phyloP scores from a whole-genome alignment of 495 filamentous ascomycete genomes.

The Rusavskia elegans region DNA sequence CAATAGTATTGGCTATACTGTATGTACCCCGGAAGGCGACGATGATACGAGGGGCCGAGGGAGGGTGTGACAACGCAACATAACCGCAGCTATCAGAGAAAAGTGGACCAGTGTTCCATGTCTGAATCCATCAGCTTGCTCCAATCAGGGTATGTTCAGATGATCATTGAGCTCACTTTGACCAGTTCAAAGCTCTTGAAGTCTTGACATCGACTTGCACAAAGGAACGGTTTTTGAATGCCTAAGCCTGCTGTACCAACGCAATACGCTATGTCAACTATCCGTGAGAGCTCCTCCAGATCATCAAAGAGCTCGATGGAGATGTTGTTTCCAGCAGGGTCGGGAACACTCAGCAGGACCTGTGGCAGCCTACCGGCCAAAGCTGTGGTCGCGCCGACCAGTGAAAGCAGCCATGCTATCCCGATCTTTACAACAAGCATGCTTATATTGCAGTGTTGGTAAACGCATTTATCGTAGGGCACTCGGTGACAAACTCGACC shows the following conservation, averaged over 20 bases:
- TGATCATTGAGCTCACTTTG: conserved; percentile 25
- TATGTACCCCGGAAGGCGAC: conserved; percentile 95
- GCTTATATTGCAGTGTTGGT: background rate
- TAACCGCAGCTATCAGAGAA: conserved; percentile 90
- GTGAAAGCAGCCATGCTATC: background rate
- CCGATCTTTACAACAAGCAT: background rate
- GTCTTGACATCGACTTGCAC: conserved; percentile 66
- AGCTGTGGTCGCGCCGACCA: background rate
- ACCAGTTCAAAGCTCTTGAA: conserved; percentile 67
- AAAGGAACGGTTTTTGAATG: conserved; percentile 65
- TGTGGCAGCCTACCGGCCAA: background rate
- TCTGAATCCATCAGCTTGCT: conserved; percentile 22
- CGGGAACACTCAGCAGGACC: background rate
- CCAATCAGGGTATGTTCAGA: too few species aligned
- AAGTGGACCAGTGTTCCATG: conserved; percentile 80
- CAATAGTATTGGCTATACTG: conserved; percentile 74
- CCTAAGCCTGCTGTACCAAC: conserved; percentile 61
- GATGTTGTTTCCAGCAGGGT: conserved; percentile 22
- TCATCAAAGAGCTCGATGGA: conserved; percentile 56
- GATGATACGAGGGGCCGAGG: conserved; percentile 46
- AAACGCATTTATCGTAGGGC: too few species aligned
- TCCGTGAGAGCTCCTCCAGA: conserved; percentile 67
- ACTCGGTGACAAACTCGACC: too few species aligned
- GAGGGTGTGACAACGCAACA: conserved; percentile 64
- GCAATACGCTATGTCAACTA: conserved; percentile 94